Conservation (phyloP, 2,329 filamentous ascomycete genomes). For the Claviceps sp. region DNA sequence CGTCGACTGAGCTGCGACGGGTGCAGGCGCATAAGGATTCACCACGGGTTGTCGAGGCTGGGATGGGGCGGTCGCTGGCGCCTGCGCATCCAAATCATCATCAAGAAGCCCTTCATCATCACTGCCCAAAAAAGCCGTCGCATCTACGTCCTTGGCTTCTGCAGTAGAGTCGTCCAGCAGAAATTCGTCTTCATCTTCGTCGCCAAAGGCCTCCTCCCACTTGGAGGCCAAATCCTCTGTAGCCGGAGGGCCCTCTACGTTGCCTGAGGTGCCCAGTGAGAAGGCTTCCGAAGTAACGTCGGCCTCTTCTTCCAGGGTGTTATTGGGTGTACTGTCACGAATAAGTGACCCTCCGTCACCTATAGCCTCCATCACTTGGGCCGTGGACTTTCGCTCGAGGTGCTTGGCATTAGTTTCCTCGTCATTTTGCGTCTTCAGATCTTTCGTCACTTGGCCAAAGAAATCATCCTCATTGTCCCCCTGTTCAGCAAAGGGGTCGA, state of each 20-base stretch:
- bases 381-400: constrained; percentile 57
- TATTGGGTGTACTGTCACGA: constrained; percentile 18
- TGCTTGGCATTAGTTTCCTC: constrained; percentile 12
- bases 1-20: constrained; percentile 8
- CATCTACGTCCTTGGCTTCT: constrained; percentile 37
- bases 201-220: constrained; percentile 71
- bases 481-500: constrained; percentile 29
- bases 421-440: constrained; percentile 11
- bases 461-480: constrained; percentile 48
- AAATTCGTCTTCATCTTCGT: constrained; percentile 57
- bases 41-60: constrained; percentile 5
- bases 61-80: constrained; percentile 11
- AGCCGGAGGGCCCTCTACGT: constrained; percentile 11
- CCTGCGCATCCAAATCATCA: constrained; percentile 47
- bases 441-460: constrained; percentile 37
- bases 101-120: constrained; percentile 71
- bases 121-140: constrained; percentile 58
- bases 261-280: background rate
- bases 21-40: constrained; percentile 16
- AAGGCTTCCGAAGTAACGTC: constrained; percentile 9
- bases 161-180: constrained; percentile 42
- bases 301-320: constrained; percentile 16
- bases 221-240: constrained; percentile 61
- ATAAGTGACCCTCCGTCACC: constrained; percentile 23
- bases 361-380: constrained; percentile 44